Base-by-base conservation (phyloP, 169 alveolate species). In the Plasmodium malariae region DNA sequence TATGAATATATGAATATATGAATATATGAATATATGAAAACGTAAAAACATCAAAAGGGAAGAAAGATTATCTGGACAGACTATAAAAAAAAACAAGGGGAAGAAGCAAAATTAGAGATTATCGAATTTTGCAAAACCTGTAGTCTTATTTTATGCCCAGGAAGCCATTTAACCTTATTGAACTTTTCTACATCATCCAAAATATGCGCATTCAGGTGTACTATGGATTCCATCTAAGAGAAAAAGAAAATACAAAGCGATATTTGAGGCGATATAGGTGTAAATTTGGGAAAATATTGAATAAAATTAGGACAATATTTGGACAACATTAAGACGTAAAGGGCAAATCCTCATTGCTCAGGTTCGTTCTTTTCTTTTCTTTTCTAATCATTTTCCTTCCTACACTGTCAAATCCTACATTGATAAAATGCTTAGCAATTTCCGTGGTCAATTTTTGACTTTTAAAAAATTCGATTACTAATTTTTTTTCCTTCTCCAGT, bases 341-440 rank as follows among this genome's bases (percentile, higher is more conserved):
- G n/a, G n/a, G n/a, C n/a, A n/a, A n/a, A n/a, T n/a, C n/a, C n/a
- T 17, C 60, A 36, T 28, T 3, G 7, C 28, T 3, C 24, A 67
- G 4, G 21, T 30, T 43, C 19, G 26, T 19, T 19, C 36, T 63
- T n/a, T 63, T 63, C 11, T 26, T 14, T 32, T 48, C 36, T 26
- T 28, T 30, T n/a, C n/a, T n/a, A n/a, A n/a, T n/a, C n/a, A n/a
- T n/a, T n/a, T 37, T 62, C 30, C 19, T 3, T 11, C 72, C 32
- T 63, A 96, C 94, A 17, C 97, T 96, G 63, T 96, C 98, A 76
- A 94, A 96, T 14, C 98, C 98, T n/a, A 97, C 98, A 48, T 86
- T 91, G 45, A 96, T 94, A 89, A 96, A 96, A 73, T 96, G 96
- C 45, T 93, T 85, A 6, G 97, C 98, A 3, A 96, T 93, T 11